A percentile compares a stretch with the other conserved stretches of the same genome.
Evolutionary conservation across 495 filamentous ascomycete species (phyloP).

Genomic region (Penicillium maclennaniae): DNA sequence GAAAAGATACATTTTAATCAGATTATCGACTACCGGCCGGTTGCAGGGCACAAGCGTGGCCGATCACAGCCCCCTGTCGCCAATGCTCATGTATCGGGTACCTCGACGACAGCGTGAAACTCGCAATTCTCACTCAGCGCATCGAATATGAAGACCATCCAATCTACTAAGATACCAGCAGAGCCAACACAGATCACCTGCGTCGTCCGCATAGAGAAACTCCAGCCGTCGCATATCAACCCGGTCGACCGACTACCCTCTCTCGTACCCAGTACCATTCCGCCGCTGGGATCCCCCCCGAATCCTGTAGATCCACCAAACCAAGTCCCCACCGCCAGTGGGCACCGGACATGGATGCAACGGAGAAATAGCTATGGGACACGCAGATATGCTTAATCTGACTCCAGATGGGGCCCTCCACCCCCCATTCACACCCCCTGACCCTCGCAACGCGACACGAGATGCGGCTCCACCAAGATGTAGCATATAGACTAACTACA

Average conservation of each 20-base stretch:
- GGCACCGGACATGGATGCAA: slow-evolving; percentile 32
- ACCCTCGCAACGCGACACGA: slow-evolving; percentile 6
- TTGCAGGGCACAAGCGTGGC: slow-evolving; percentile 1
- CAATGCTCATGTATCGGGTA: background rate
- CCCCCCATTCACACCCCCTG: slow-evolving; percentile 10
- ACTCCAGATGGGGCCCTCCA: slow-evolving; percentile 23
- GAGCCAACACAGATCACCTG: background rate
- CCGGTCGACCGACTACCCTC: background rate
- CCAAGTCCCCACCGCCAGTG: slow-evolving; percentile 23
- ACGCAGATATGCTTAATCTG: slow-evolving; percentile 35
- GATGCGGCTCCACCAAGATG: background rate
- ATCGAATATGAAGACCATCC: background rate
- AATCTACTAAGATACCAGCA: background rate
- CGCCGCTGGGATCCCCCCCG: slow-evolving; percentile 20
- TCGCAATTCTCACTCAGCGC: background rate
- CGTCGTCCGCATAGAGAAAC: background rate
- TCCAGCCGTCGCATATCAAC: background rate
- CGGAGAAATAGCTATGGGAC: slow-evolving; percentile 27
- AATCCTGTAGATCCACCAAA: slow-evolving; percentile 28
- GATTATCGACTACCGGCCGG: background rate
- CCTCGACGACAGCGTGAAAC: background rate
- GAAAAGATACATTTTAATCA: background rate
- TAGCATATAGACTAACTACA: background rate
- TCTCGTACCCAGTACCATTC: background rate
- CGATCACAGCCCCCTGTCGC: background rate